A percentile compares a stretch with the other conserved stretches of the same genome.
These are phyloP conservation scores for Fusarium hostae DNA, from an alignment of 2,329 filamentous ascomycete genomes.

Conservation along the genomic window DNA sequence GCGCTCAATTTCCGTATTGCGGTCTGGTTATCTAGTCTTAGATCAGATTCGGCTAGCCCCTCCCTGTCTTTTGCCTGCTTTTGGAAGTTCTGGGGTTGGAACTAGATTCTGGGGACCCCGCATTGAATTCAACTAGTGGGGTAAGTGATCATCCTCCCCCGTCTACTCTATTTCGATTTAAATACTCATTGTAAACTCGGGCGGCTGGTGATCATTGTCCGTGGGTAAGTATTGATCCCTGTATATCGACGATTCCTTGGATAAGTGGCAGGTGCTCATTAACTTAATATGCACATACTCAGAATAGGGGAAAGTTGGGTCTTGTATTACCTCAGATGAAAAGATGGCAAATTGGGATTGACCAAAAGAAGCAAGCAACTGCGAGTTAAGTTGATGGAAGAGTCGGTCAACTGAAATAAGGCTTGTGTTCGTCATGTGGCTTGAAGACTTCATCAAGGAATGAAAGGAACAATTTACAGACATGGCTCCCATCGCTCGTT, in stretches of 20 bases:
- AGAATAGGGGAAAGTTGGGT: rapidly evolving
- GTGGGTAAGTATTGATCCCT: not conserved
- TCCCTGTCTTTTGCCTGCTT: not conserved
- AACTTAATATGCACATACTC: rapidly evolving
- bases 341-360: not conserved
- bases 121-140: not conserved
- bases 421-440: not conserved
- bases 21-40: too few species aligned
- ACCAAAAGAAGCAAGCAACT: not conserved
- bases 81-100: not conserved
- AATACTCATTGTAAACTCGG: not conserved
- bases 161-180: not conserved
- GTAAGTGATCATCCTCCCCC: not conserved
- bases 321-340: not conserved
- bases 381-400: not conserved
- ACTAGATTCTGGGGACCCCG: not conserved
- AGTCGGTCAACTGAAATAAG: not conserved
- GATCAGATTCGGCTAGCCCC: too few species aligned
- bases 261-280: not conserved
- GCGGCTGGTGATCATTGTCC: too few species aligned
- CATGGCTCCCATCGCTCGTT: too few species aligned
- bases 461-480: not conserved
- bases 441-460: not conserved
- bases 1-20: not conserved
- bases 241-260: too few species aligned